Percentiles rank a stretch among this genome's conserved stretches.
phyloP scores from a whole-genome alignment of 306 rosid species.

The Arachis stenosperma region DNA sequence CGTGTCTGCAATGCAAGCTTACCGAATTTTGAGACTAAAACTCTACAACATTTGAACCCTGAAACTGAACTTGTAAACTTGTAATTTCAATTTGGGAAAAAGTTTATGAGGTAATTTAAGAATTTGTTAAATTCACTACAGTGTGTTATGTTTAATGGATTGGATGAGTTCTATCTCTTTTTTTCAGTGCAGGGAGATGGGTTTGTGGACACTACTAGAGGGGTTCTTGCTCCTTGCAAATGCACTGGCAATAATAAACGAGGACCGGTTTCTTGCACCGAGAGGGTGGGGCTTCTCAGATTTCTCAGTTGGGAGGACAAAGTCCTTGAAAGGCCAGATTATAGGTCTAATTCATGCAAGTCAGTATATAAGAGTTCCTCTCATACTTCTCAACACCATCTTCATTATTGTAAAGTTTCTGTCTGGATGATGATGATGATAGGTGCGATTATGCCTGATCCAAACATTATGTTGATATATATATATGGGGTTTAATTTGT shows the following conservation, averaged over 20 bases:
- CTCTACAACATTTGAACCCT: no score
- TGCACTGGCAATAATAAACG: conserved; percentile 69
- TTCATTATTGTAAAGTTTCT: conserved; percentile 71
- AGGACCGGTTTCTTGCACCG: conserved; percentile 71
- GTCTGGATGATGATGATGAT: conserved; percentile 66
- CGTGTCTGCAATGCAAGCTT: no score
- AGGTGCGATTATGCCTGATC: conserved; percentile 37
- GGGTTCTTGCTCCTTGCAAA: conserved; percentile 76
- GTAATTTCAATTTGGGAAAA: no score
- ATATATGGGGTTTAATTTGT: no score
- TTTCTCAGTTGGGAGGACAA: conserved; percentile 61
- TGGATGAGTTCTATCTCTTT: background rate
- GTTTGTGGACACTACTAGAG: conserved; percentile 75
- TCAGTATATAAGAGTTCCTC: conserved; percentile 78
- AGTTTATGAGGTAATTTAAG: no score
- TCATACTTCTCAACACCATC: conserved; percentile 65
- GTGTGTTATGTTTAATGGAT: background rate
- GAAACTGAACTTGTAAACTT: no score
- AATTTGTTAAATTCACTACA: no score
- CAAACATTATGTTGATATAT: background rate
- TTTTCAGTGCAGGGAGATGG: conserved; percentile 64
- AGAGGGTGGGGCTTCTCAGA: conserved; percentile 70
- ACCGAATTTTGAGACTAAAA: no score
- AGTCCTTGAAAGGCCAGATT: conserved; percentile 74
- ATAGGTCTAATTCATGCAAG: conserved; percentile 83